Conservation (phyloP, 495 filamentous ascomycete genomes). For the Emericellopsis terricola region DNA sequence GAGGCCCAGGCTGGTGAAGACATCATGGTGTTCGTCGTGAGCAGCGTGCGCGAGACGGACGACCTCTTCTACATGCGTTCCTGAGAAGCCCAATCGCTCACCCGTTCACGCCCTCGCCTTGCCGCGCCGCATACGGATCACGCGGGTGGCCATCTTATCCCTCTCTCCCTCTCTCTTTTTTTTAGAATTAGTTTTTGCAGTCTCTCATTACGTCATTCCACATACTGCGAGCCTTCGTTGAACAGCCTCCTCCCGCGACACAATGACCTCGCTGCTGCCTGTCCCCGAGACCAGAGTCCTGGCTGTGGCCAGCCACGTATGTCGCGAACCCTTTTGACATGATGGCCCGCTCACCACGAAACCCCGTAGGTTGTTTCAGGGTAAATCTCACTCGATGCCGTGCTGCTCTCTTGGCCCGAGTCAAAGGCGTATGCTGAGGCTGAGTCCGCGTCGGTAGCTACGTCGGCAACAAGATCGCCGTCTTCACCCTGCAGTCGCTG, state of each 20-base stretch:
- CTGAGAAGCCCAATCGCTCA: too few species aligned
- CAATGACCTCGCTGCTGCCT: not conserved
- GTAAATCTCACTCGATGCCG: conserved; percentile 17
- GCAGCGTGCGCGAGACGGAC: too few species aligned
- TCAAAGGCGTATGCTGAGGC: too few species aligned
- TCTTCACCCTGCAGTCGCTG: conserved; percentile 77
- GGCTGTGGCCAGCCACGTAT: conserved; percentile 95
- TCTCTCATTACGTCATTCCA: not conserved
- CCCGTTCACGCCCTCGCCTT: too few species aligned
- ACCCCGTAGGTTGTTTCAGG: conserved; percentile 53
- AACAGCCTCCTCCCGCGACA: too few species aligned
- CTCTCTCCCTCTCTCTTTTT: not conserved
- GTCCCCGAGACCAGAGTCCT: conserved; percentile 33
- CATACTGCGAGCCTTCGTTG: not conserved
- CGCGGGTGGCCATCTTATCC: not conserved
- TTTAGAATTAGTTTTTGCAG: not conserved
- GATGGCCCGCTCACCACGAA: not conserved
- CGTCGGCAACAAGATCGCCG: conserved; percentile 93
- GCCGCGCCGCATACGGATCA: too few species aligned
- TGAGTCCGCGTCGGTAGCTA: too few species aligned
- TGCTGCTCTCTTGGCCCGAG: too few species aligned
- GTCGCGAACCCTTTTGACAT: too few species aligned
- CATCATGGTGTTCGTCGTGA: too few species aligned
- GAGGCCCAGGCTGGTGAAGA: too few species aligned
- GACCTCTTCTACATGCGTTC: too few species aligned